These are phyloP conservation scores for Beauveria medogensis DNA, from an alignment of 2,329 filamentous ascomycete genomes.

Conservation along the genomic window DNA sequence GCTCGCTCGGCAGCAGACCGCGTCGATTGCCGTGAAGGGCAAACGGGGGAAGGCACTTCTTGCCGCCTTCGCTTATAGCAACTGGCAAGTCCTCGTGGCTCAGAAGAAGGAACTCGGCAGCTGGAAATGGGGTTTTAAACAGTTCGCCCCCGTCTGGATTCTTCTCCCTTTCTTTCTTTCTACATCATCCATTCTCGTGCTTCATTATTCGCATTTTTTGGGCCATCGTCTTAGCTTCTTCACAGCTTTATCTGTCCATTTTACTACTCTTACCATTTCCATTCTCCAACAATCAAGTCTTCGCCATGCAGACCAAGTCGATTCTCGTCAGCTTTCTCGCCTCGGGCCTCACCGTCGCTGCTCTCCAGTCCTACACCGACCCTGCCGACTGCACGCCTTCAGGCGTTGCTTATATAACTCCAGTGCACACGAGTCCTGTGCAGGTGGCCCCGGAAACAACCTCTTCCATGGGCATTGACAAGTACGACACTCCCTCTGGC, in stretches of 20 bases:
- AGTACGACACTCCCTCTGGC: not conserved
- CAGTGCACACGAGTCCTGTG: not conserved
- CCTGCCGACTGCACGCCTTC: not conserved
- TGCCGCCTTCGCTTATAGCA: not conserved
- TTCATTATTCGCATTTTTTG: conserved; percentile 8
- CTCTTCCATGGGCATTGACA: not conserved
- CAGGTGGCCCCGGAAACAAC: not conserved
- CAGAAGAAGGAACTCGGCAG: not conserved
- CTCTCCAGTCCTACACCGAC: not conserved
- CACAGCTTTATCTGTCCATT: conserved; percentile 8
- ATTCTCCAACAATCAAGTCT: not conserved
- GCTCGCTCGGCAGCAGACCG: not conserved
- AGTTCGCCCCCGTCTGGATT: not conserved
- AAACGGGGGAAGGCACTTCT: not conserved
- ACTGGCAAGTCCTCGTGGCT: not conserved
- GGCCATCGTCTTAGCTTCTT: conserved; percentile 4
- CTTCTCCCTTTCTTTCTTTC: not conserved
- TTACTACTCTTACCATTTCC: not conserved
- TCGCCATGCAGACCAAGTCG: not conserved
- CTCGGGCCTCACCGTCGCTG: not conserved
- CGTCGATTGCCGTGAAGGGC: not conserved
- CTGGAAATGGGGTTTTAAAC: not conserved
- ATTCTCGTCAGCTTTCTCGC: not conserved
- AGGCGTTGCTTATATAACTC: not conserved
- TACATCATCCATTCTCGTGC: conserved; percentile 7